These are phyloP conservation scores for Penicillium brasilianum DNA, from an alignment of 2,329 filamentous ascomycete species.

Conservation along the genomic window DNA sequence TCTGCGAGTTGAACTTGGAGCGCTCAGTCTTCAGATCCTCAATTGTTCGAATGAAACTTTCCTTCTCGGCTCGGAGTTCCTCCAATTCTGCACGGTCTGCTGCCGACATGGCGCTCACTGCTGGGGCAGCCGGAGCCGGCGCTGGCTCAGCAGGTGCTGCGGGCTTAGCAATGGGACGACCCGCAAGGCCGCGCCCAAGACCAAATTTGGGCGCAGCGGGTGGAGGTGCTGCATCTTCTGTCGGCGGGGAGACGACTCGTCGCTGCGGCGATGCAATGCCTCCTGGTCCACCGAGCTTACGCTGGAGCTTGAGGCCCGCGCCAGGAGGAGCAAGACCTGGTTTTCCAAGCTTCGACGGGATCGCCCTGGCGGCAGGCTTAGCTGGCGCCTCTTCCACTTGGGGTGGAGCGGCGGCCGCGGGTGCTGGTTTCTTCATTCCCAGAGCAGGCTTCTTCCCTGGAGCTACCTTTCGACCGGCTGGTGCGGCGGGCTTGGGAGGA, in stretches of 20 bases:
- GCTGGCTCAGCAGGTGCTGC: slow-evolving; percentile 48
- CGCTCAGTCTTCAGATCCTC: slow-evolving; percentile 85
- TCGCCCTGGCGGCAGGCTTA: slow-evolving; percentile 46
- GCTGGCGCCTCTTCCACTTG: slow-evolving; percentile 45
- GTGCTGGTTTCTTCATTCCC: slow-evolving; percentile 55
- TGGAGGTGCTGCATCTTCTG: slow-evolving; percentile 50
- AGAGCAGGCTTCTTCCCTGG: slow-evolving; percentile 58
- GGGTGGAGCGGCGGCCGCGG: slow-evolving; percentile 40
- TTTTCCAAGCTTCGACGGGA: slow-evolving; percentile 55
- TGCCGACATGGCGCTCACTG: slow-evolving; percentile 69
- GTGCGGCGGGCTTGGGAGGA: slow-evolving; percentile 63
- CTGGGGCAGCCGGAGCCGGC: slow-evolving; percentile 59
- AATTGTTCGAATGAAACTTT: slow-evolving; percentile 72
- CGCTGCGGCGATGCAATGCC: slow-evolving; percentile 48
- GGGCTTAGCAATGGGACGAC: slow-evolving; percentile 82
- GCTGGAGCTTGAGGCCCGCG: slow-evolving; percentile 49
- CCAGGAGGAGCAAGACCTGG: slow-evolving; percentile 49
- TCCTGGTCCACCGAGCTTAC: slow-evolving; percentile 51
- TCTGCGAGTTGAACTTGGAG: slow-evolving; percentile 79
- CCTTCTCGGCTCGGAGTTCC: slow-evolving; percentile 82
- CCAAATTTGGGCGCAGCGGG: slow-evolving; percentile 61
- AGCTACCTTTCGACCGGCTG: slow-evolving; percentile 62
- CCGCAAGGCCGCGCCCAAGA: slow-evolving; percentile 77
- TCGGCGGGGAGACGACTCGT: slow-evolving; percentile 51
- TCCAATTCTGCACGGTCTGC: slow-evolving; percentile 93